Evolutionary conservation across 2,329 filamentous ascomycete species (phyloP).

Genomic region (Colletotrichum sp.): DNA sequence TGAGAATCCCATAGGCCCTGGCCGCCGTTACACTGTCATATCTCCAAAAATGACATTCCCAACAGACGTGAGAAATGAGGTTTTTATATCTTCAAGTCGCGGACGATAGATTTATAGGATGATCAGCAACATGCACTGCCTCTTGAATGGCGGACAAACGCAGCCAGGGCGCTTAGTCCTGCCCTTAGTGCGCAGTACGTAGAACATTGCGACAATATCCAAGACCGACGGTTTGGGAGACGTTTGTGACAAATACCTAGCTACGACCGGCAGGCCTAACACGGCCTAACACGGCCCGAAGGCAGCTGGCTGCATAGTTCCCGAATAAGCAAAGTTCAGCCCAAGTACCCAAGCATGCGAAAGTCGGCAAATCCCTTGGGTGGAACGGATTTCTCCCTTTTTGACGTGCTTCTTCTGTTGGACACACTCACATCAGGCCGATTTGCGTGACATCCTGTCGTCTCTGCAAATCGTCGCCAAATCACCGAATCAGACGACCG

Average conservation of each 20-base stretch:
- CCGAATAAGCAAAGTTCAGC: background rate
- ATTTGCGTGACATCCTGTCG: background rate
- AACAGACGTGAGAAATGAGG: no score
- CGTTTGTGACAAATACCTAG: background rate
- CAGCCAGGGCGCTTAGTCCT: background rate
- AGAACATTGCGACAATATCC: background rate
- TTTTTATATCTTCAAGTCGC: rapidly evolving
- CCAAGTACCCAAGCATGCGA: no score
- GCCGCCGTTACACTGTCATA: no score
- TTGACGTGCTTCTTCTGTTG: background rate
- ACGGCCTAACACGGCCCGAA: background rate
- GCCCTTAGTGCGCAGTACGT: background rate
- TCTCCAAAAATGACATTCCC: no score
- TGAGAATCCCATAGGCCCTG: no score
- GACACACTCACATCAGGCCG: rapidly evolving
- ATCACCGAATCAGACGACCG: background rate
- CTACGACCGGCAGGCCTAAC: background rate
- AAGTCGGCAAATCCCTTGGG: background rate
- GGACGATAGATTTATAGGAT: rapidly evolving
- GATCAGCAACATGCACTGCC: no score
- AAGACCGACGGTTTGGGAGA: background rate
- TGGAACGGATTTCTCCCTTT: background rate
- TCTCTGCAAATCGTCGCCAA: background rate
- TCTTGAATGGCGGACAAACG: background rate
- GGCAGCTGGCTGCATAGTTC: rapidly evolving